Conservation (phyloP, 805 yeast genomes). For the Yueomyces sinensis region DNA sequence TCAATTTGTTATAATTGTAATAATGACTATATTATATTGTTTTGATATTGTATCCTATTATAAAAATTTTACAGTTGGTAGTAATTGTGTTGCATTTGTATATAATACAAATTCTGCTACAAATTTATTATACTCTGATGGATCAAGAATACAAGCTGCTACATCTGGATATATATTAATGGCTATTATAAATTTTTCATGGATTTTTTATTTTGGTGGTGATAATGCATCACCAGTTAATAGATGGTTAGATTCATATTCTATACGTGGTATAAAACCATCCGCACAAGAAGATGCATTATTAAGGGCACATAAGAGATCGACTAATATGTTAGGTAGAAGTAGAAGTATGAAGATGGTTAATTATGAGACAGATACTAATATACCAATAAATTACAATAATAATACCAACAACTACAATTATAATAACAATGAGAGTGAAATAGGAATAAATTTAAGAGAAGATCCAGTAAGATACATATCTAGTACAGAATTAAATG, state of each 20-base stretch:
- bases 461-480: constrained; percentile 16
- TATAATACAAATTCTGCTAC: constrained; percentile 80
- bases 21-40: constrained; percentile 40
- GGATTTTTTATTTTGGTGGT: constrained; percentile 85
- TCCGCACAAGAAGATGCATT: constrained; percentile 20
- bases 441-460: neutral
- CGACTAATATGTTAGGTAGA: neutral
- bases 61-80: constrained; percentile 32
- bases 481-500: constrained; percentile 44
- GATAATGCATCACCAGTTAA: constrained; percentile 82
- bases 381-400: too few species aligned
- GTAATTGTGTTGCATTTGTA: constrained; percentile 54
- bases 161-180: constrained; percentile 84
- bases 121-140: constrained; percentile 54
- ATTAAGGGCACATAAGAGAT: constrained; percentile 12
- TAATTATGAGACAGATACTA: too few species aligned
- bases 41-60: constrained; percentile 57
- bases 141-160: constrained; percentile 65
- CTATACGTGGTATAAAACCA: constrained; percentile 37
- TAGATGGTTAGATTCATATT: constrained; percentile 73
- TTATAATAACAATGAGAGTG: neutral
- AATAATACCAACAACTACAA: neutral
- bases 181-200: constrained; percentile 67
- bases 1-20: constrained; percentile 47
- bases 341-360: too few species aligned